Conservation (phyloP, 495 filamentous ascomycete species). For the Xylaria cubensis region DNA sequence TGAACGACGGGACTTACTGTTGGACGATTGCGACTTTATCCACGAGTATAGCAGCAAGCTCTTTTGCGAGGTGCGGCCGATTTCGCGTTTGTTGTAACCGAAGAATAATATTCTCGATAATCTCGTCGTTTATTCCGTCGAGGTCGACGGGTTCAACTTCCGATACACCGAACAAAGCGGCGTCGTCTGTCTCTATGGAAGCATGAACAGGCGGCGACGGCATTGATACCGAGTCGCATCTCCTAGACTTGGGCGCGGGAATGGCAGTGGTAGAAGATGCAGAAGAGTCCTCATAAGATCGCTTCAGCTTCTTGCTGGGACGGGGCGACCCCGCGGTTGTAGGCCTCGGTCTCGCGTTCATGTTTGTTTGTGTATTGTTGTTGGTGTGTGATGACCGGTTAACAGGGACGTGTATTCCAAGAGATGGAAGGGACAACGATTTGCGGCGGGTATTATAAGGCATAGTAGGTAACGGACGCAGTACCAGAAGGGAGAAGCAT, state of each 20-base stretch:
- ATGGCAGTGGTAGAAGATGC: constrained; percentile 43
- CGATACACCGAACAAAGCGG: constrained; percentile 37
- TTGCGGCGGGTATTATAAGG: constrained; percentile 98
- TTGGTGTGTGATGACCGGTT: constrained; percentile 41
- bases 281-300: constrained; percentile 58
- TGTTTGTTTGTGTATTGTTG: constrained; percentile 38
- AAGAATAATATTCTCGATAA: constrained; percentile 89
- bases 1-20: constrained; percentile 71
- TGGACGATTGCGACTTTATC: constrained; percentile 81
- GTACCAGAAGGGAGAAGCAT: constrained; percentile 29
- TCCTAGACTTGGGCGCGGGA: constrained; percentile 42
- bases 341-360: constrained; percentile 49
- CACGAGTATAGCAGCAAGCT: constrained; percentile 82
- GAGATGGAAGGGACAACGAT: constrained; percentile 88
- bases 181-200: constrained; percentile 53
- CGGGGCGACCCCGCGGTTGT: constrained; percentile 63
- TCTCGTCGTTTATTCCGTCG: constrained; percentile 91
- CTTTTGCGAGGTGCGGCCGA: constrained; percentile 91
- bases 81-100: constrained; percentile 93
- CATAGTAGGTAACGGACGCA: constrained; percentile 62
- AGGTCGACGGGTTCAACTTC: constrained; percentile 70
- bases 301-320: constrained; percentile 84
- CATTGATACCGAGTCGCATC: constrained; percentile 67
- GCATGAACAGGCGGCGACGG: constrained; percentile 70
- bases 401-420: constrained; percentile 87